Conservation (phyloP, 768 basidiomycete species). For the Psilocybe cubensis region DNA sequence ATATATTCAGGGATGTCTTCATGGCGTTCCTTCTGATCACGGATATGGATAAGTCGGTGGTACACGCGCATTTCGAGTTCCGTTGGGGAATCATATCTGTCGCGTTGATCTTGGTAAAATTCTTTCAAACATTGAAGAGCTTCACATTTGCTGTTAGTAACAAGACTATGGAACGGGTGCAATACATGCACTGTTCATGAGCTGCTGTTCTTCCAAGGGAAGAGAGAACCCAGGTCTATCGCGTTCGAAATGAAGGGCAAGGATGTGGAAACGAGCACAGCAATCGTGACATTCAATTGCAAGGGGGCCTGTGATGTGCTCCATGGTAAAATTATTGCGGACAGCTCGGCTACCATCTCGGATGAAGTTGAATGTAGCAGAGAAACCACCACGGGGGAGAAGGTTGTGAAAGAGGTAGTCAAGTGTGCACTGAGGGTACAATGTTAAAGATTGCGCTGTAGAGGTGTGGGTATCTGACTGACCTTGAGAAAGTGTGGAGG, state of each 20-base stretch:
- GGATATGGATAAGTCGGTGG: constrained; percentile 89
- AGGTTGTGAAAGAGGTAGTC: constrained; percentile 93
- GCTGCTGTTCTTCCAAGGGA: constrained; percentile 82
- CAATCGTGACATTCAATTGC: constrained; percentile 93
- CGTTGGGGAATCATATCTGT: constrained; percentile 68
- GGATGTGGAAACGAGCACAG: constrained; percentile 92
- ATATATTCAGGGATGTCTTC: constrained; percentile 74
- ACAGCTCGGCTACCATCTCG: constrained; percentile 91
- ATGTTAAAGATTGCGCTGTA: constrained; percentile 2
- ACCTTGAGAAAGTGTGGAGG: constrained; percentile 86
- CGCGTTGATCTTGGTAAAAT: constrained; percentile 86
- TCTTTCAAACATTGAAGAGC: constrained; percentile 92
- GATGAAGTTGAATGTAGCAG: constrained; percentile 78
- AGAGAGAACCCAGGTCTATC: constrained; percentile 61
- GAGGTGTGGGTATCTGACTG: constrained; percentile 10
- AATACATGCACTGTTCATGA: constrained; percentile 80
- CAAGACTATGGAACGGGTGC: background rate
- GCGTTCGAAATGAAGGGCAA: constrained; percentile 73
- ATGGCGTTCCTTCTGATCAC: constrained; percentile 78
- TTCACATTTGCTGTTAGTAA: constrained; percentile 31
- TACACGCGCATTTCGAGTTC: constrained; percentile 98
- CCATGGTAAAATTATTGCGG: constrained; percentile 93
- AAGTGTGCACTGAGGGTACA: constrained; percentile 66
- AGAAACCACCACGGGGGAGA: constrained; percentile 69
- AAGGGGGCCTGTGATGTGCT: constrained; percentile 72